phyloP scores from a whole-genome alignment of 305 asterid species.

The Fraxinus angustifolia region DNA sequence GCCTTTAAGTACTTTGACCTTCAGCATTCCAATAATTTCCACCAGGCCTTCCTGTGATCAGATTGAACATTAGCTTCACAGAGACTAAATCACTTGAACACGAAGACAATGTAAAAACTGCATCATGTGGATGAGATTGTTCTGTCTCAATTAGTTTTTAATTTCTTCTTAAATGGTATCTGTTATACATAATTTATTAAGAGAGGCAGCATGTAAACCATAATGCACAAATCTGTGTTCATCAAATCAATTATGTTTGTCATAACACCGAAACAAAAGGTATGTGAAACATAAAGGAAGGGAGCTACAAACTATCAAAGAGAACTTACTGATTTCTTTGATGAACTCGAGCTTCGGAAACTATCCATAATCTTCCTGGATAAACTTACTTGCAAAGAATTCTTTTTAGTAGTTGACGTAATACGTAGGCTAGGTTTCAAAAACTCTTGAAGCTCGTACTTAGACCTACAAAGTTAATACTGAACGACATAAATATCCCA shows the following conservation, averaged over 20 bases:
- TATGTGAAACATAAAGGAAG: background rate
- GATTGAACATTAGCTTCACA: conserved; percentile 19
- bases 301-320: background rate
- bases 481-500: background rate
- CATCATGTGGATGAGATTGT: background rate
- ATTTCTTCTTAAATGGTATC: background rate
- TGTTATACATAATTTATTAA: background rate
- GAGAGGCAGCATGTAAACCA: background rate
- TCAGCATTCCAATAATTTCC: conserved; percentile 59
- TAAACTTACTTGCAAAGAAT: conserved; percentile 62
- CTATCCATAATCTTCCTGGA: conserved; percentile 64
- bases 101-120: background rate
- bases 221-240: background rate
- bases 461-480: conserved; percentile 48
- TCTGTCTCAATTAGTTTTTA: background rate
- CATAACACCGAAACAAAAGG: background rate
- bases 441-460: conserved; percentile 84
- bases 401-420: conserved; percentile 51
- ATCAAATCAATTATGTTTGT: background rate
- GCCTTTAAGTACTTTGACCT: conserved; percentile 69
- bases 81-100: background rate
- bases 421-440: conserved; percentile 94
- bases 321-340: conserved; percentile 53
- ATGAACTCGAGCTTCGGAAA: conserved; percentile 63
- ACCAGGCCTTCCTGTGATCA: conserved; percentile 46